phyloP scores from a whole-genome alignment of 2,329 filamentous ascomycete genomes.

The Calonectria pseudoreteaudii region DNA sequence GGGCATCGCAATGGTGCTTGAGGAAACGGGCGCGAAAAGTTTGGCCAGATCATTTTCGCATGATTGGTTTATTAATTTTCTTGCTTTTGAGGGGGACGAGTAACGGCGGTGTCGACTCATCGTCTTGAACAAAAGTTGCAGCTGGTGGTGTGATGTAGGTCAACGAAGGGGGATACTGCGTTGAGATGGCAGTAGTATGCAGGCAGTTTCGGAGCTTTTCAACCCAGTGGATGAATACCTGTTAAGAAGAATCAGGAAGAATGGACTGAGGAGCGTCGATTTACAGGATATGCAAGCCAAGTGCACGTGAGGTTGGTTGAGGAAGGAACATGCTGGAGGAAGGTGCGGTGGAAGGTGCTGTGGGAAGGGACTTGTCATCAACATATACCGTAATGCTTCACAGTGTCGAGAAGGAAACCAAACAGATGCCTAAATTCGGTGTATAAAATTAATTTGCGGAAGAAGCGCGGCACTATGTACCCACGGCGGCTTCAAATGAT shows the following conservation, averaged over 20 bases:
- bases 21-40: background rate
- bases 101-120: slow-evolving; percentile 31
- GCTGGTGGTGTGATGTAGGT: too few relatives aligned
- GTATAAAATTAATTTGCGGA: background rate
- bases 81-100: slow-evolving; percentile 24
- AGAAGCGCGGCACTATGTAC: background rate
- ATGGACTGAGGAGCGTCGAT: background rate
- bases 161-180: too few relatives aligned
- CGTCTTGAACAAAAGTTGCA: background rate
- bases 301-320: background rate
- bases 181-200: background rate
- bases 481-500: background rate
- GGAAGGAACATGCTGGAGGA: background rate
- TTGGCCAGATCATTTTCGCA: slow-evolving; percentile 15
- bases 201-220: background rate
- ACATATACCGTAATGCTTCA: background rate
- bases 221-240: background rate
- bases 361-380: background rate
- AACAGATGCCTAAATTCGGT: background rate
- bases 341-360: background rate
- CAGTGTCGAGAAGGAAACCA: background rate
- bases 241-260: background rate
- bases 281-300: background rate
- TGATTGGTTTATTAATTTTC: background rate
- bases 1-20: background rate